Conservation (phyloP, 768 basidiomycete genomes). For the Termitomyces bulborhizus region DNA sequence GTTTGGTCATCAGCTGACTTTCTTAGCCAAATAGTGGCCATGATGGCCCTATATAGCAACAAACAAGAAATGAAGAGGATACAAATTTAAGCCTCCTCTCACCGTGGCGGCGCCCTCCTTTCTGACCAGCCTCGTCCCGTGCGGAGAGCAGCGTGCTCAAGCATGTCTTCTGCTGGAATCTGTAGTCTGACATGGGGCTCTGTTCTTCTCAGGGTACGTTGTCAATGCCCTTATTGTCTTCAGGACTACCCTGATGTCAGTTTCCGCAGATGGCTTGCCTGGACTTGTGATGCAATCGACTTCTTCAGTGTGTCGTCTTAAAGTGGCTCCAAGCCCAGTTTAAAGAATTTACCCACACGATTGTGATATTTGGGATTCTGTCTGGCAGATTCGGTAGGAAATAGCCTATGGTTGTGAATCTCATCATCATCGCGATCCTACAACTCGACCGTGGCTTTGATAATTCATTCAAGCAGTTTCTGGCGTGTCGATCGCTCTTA, state of each 20-base stretch:
- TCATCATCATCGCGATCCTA: too few species aligned
- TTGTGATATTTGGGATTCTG: slow-evolving; percentile 45
- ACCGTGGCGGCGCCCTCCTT: slow-evolving; percentile 49
- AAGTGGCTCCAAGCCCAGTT: slow-evolving; percentile 27
- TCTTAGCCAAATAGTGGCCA: background rate
- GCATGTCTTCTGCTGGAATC: slow-evolving; percentile 36
- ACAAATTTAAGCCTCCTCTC: background rate
- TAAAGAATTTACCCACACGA: too few species aligned
- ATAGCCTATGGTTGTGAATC: too few species aligned
- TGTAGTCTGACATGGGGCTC: slow-evolving; percentile 39
- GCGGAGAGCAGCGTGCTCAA: slow-evolving; percentile 31
- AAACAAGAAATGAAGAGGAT: background rate
- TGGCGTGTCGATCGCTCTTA: too few species aligned
- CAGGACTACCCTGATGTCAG: too few species aligned
- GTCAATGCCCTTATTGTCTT: too few species aligned
- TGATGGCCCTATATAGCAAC: background rate
- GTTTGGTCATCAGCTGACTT: too few species aligned
- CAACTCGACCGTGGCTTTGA: too few species aligned
- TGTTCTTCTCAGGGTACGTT: slow-evolving; percentile 40
- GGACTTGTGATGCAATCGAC: too few species aligned
- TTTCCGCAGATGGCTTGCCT: too few species aligned
- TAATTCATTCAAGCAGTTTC: too few species aligned
- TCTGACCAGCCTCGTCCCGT: slow-evolving; percentile 38
- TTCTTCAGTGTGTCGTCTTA: slow-evolving; percentile 42
- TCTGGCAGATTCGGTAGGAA: too few species aligned